Evolutionary conservation across 2,329 filamentous ascomycete species (phyloP).

Genomic region (Lecanicillium sp.): DNA sequence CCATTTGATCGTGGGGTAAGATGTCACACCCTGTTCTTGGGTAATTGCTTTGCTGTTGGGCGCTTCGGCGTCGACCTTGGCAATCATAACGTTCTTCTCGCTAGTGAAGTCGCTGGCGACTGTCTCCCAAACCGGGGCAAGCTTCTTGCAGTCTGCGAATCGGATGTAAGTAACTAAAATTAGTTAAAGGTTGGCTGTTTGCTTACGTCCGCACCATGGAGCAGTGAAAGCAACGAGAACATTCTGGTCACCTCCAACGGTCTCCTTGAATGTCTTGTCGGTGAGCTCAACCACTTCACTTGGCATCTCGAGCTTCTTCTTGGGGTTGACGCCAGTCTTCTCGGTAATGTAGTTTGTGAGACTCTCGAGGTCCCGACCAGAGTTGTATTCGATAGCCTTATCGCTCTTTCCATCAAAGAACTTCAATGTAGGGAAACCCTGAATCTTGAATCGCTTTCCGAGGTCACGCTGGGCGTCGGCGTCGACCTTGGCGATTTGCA

Average conservation of each 20-base stretch:
- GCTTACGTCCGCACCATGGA: slow-evolving; percentile 96
- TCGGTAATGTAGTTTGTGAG: slow-evolving; percentile 72
- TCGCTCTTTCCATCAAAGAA: slow-evolving; percentile 95
- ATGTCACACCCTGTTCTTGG: slow-evolving; percentile 66
- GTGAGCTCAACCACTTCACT: slow-evolving; percentile 74
- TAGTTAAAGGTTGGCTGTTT: neutral
- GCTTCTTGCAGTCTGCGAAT: slow-evolving; percentile 83
- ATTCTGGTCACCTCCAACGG: slow-evolving; percentile 77
- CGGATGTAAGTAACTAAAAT: slow-evolving; percentile 2
- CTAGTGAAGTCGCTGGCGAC: slow-evolving; percentile 72
- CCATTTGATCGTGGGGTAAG: slow-evolving; percentile 97
- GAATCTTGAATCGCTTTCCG: slow-evolving; percentile 77
- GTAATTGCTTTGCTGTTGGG: slow-evolving; percentile 75
- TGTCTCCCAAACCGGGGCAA: slow-evolving; percentile 85
- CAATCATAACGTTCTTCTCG: slow-evolving; percentile 74
- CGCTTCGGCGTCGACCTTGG: slow-evolving; percentile 91
- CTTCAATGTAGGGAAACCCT: slow-evolving; percentile 95
- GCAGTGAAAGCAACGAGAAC: slow-evolving; percentile 95
- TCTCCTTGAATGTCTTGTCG: slow-evolving; percentile 67
- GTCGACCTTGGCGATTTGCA: slow-evolving; percentile 92
- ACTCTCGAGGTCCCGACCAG: slow-evolving; percentile 81
- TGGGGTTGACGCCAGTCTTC: slow-evolving; percentile 78
- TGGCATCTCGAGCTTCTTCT: slow-evolving; percentile 63
- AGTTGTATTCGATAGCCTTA: slow-evolving; percentile 74
- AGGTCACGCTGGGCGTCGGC: slow-evolving; percentile 81